Evolutionary conservation across 2,329 filamentous ascomycete species (phyloP), one percentile per base, ranked within the genome.

Genomic region (Fusarium sp.): DNA sequence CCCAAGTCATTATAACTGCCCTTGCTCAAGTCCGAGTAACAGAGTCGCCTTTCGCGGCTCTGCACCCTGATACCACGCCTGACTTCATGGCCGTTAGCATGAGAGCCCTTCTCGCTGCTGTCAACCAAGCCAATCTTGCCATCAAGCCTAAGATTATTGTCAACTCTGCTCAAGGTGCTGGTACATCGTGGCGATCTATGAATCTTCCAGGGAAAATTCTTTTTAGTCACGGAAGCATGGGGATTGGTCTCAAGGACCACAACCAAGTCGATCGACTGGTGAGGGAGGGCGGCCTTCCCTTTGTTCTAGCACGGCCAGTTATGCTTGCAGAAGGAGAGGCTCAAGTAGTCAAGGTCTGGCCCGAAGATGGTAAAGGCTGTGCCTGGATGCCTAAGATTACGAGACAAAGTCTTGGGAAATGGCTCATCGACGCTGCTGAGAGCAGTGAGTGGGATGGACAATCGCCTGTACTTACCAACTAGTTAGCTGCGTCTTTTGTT

Each of bases 331-430:
- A 68, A 2, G 65, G 62, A 6, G 51, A 59, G 2, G 61, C 23
- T 3, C 44, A 23, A 11, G 12, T 32, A 6, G 48, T 68, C 0
- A 68, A 56, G 24, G 48, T 67, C 2, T 68, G 65, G 65, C 48
- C 65, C 6, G 62, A 68, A 6, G 56, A 68, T 47, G 65, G 65
- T 5, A 56, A 63, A 20, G 65, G 65, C 0, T 69, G 64, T 12
- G 49, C 65, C 4, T 68, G 65, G 65, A 66, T 68, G 59, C 65
- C 65, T 1, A 67, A 56, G 14, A 63, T 68, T 19, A 62, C 56
- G 0, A 54, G 65, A 21, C 24, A 19, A 1, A 69, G 52, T 15
- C 17, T 69, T 1, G 67, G 38, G 4, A 63, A 57, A 6, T 70
- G 67, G 67, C 32, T 69, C 0, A 9, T 69, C 4, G 66, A 64